A percentile compares a stretch with the other conserved stretches of the same genome.
phyloP scores from a whole-genome alignment of 2,329 filamentous ascomycete species.

The Fusarium equiseti region DNA sequence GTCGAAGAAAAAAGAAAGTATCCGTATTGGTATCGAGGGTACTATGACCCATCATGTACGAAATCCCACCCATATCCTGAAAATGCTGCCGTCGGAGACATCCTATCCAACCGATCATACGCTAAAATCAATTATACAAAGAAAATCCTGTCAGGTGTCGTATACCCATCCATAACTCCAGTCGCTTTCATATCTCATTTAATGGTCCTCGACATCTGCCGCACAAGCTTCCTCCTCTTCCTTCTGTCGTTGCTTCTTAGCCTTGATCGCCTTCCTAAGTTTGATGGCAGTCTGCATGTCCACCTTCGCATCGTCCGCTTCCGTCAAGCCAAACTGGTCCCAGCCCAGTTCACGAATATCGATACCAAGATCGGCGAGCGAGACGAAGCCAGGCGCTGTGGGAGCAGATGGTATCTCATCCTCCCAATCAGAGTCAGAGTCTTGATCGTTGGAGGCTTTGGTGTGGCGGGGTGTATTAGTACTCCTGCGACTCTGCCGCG shows the following conservation, averaged over 20 bases:
- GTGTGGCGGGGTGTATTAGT: constrained; percentile 16
- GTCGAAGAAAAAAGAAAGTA: background rate
- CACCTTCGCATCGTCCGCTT: constrained; percentile 41
- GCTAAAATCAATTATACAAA: constrained; percentile 25
- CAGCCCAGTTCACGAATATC: constrained; percentile 32
- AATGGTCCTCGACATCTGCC: constrained; percentile 40
- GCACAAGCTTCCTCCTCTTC: constrained; percentile 36
- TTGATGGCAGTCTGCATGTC: constrained; percentile 42
- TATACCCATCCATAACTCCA: constrained; percentile 15
- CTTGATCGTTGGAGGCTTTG: constrained; percentile 26
- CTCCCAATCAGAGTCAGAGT: constrained; percentile 37
- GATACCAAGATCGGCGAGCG: constrained; percentile 31
- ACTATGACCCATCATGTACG: background rate
- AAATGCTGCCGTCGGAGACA: constrained; percentile 4
- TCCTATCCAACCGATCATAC: background rate
- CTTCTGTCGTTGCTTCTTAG: constrained; percentile 11
- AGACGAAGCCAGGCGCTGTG: constrained; percentile 31
- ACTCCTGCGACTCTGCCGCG: constrained; percentile 11
- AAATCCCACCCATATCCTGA: background rate
- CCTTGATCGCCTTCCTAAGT: constrained; percentile 39
- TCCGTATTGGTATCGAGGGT: constrained; percentile 2
- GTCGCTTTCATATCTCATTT: constrained; percentile 25
- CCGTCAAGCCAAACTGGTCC: constrained; percentile 41
- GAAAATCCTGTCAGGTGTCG: constrained; percentile 20
- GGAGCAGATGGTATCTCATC: constrained; percentile 23